Conservation (phyloP, 176 grass and related monocot species). For the Echinochloa phyllopogon region DNA sequence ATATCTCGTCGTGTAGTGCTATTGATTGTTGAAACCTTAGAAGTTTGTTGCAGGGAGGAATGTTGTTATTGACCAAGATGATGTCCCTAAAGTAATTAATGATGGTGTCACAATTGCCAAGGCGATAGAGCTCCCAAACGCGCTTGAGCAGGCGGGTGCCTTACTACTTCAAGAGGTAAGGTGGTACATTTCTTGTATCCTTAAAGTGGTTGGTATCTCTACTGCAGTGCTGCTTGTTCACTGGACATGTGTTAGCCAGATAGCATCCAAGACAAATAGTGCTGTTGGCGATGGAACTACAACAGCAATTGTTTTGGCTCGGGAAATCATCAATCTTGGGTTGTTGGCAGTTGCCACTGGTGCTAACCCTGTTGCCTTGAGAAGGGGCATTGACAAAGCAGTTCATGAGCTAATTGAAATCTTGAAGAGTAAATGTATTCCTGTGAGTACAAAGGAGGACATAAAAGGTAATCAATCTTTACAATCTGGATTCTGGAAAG, state of each 20-base stretch:
- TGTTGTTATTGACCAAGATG: constrained; percentile 86
- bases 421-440: constrained; percentile 70
- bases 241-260: constrained; percentile 49
- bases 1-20: constrained; percentile 42
- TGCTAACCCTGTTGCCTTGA: constrained; percentile 87
- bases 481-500: constrained; percentile 28
- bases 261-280: constrained; percentile 84
- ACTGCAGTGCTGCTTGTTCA: constrained; percentile 12
- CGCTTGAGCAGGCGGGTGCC: constrained; percentile 83
- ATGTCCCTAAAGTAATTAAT: constrained; percentile 92
- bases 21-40: constrained; percentile 40
- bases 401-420: constrained; percentile 70
- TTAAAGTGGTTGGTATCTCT: not conserved
- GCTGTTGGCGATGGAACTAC: constrained; percentile 87
- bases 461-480: constrained; percentile 75
- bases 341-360: constrained; percentile 73
- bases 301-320: constrained; percentile 87
- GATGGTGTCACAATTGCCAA: constrained; percentile 89
- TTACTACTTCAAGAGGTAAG: constrained; percentile 82
- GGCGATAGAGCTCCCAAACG: constrained; percentile 78
- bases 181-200: not conserved
- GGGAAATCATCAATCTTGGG: constrained; percentile 90
- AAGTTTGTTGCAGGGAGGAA: constrained; percentile 73
- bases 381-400: constrained; percentile 86
- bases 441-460: constrained; percentile 73